Conservation (phyloP, 2,329 filamentous ascomycete genomes). For the Ustilaginoidea virens region DNA sequence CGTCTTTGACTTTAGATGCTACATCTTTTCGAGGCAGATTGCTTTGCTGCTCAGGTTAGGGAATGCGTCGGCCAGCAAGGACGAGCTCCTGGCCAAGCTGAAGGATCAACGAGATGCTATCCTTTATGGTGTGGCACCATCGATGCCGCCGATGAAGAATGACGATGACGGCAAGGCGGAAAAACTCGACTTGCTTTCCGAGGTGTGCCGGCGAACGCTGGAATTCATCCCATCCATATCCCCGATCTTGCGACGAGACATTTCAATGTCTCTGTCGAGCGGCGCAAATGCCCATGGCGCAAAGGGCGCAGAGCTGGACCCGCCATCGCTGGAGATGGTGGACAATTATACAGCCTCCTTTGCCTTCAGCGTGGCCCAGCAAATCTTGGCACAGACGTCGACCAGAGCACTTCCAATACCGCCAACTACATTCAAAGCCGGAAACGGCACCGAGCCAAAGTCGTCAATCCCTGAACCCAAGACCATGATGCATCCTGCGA, state of each 20-base stretch:
- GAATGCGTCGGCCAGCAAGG: slow-evolving; percentile 50
- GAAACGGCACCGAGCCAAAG: slow-evolving; percentile 41
- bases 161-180: slow-evolving; percentile 47
- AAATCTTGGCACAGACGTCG: slow-evolving; percentile 61
- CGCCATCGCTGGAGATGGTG: slow-evolving; percentile 35
- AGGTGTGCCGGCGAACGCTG: slow-evolving; percentile 69
- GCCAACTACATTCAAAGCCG: slow-evolving; percentile 33
- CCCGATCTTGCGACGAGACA: slow-evolving; percentile 63
- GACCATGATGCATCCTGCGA: slow-evolving; percentile 53
- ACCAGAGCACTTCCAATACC: slow-evolving; percentile 54
- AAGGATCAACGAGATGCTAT: slow-evolving; percentile 46
- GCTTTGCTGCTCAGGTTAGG: slow-evolving; percentile 67
- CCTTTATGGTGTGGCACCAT: slow-evolving; percentile 39
- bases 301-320: slow-evolving; percentile 16
- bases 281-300: slow-evolving; percentile 21
- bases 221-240: slow-evolving; percentile 74
- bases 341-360: slow-evolving; percentile 68
- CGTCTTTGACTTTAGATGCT: slow-evolving; percentile 86
- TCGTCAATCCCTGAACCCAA: slow-evolving; percentile 50
- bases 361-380: slow-evolving; percentile 60
- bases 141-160: slow-evolving; percentile 29
- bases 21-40: slow-evolving; percentile 83
- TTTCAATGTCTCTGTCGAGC: slow-evolving; percentile 43
- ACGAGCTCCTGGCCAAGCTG: slow-evolving; percentile 46
- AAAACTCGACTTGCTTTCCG: slow-evolving; percentile 65